Base-by-base conservation (phyloP, 306 rosid genomes). In the Begonia peltatifolia region DNA sequence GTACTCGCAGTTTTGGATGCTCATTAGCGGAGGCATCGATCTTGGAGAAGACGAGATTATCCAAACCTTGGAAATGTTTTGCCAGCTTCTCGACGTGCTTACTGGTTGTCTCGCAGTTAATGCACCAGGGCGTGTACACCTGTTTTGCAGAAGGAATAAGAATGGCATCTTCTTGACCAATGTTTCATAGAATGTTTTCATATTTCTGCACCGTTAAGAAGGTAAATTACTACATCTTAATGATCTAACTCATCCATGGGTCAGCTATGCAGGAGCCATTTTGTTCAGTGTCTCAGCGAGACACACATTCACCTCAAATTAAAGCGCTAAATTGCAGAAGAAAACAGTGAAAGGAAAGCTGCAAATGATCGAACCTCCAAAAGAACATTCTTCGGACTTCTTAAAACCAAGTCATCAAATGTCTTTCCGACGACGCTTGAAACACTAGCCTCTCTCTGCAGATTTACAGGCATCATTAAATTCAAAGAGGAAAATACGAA, bases 61-160 rank as follows among this genome's bases (percentile, higher is more conserved):
- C 80, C 48, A 66, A 67, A 69, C 77, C 80, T 71, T 79, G 86
- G 90, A 83, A 83, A 74, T 86, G 96, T 75, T 86, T 83, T 11
- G 94, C 88, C 78, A 90, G 71, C 71, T 79, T 90, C 70, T 86
- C 84, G 8, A 90, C 86, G 5, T 84, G 90, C 71, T 86, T 86
- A 73, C 65, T 81, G 16, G 71, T 86, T 58, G 81, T 63, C 70
- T 90, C 95, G 50, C 99, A 90, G 58, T 60, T 77, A 63, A 75
- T 63, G 70, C 99, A 90, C 99, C 99, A 86, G 30, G 99, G 95
- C 12, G 99, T 69, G 52, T 64, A 72, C 46, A 90, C 94, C 99
- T 90, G 71, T 72, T 75, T 66, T 70, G 60, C 18, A 63, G 61
- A 52, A 53, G 47, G 14, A 14, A 10, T 6, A 59, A 9, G n/a